A percentile compares a stretch with the other conserved stretches of the same genome.
Evolutionary conservation across 805 yeast genomes (phyloP).

Genomic region (Peterozyma xylosa): DNA sequence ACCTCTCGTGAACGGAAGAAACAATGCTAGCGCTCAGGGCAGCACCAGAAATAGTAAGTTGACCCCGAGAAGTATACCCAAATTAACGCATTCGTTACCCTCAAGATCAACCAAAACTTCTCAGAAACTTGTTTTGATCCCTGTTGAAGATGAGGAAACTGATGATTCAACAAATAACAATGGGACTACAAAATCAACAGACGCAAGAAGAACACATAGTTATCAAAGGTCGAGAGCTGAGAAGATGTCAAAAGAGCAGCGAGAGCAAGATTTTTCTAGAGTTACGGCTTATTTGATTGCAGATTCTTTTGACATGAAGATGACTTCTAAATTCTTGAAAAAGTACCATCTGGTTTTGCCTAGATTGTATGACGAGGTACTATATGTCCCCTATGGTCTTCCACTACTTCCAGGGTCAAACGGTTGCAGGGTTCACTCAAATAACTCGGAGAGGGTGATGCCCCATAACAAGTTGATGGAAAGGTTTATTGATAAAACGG

Average conservation of each 20-base stretch:
- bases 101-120: slow-evolving; percentile 80
- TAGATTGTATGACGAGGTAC: slow-evolving; percentile 83
- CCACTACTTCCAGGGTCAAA: slow-evolving; percentile 83
- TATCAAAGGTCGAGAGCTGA: slow-evolving; percentile 36
- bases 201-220: slow-evolving; percentile 9
- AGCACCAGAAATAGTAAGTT: slow-evolving; percentile 10
- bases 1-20: slow-evolving; percentile 14
- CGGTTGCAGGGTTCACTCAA: slow-evolving; percentile 70
- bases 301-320: slow-evolving; percentile 65
- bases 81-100: slow-evolving; percentile 48
- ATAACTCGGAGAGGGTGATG: slow-evolving; percentile 36
- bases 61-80: slow-evolving; percentile 28
- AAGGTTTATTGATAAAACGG: slow-evolving; percentile 68
- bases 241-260: slow-evolving; percentile 46
- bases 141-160: slow-evolving; percentile 37
- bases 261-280: slow-evolving; percentile 64
- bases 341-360: slow-evolving; percentile 79
- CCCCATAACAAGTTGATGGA: slow-evolving; percentile 52
- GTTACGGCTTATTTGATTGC: slow-evolving; percentile 91
- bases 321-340: slow-evolving; percentile 56
- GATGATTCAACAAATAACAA: slow-evolving; percentile 6
- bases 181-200: slow-evolving; percentile 7
- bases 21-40: slow-evolving; percentile 1
- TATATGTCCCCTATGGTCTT: slow-evolving; percentile 81
- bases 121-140: slow-evolving; percentile 81